A percentile compares a stretch with the other conserved stretches of the same genome.
Conservation (phyloP, 225 moss, liverwort and hornwort species). For the Climacium dendroides region DNA sequence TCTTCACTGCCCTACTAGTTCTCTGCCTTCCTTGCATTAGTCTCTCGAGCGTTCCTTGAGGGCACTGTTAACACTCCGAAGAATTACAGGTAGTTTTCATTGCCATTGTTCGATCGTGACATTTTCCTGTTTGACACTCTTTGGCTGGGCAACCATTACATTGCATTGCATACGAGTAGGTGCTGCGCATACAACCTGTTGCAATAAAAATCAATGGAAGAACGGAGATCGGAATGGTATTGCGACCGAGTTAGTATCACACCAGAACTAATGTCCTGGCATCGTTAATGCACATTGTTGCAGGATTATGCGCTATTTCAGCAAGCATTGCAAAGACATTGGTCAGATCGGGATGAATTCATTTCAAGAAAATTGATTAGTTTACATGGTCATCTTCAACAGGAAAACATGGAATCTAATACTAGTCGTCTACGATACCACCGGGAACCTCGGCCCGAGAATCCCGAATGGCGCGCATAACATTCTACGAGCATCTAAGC, state of each 20-base stretch:
- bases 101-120: background rate
- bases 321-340: background rate
- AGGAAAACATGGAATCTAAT: background rate
- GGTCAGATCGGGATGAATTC: no score
- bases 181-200: background rate
- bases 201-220: no score
- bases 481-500: background rate
- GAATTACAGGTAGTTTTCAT: no score
- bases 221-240: no score
- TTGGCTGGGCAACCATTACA: background rate
- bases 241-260: background rate
- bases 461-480: background rate
- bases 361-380: background rate
- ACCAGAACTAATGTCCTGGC: background rate
- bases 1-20: background rate
- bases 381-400: background rate
- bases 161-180: background rate
- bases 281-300: background rate
- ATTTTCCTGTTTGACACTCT: background rate
- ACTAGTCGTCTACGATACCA: background rate
- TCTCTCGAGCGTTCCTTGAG: background rate
- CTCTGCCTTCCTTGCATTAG: background rate
- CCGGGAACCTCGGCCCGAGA: background rate
- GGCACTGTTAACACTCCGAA: background rate
- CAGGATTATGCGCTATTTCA: no score